Conservation (phyloP, 2,329 filamentous ascomycete genomes). For the Dichotomopilus funicola region DNA sequence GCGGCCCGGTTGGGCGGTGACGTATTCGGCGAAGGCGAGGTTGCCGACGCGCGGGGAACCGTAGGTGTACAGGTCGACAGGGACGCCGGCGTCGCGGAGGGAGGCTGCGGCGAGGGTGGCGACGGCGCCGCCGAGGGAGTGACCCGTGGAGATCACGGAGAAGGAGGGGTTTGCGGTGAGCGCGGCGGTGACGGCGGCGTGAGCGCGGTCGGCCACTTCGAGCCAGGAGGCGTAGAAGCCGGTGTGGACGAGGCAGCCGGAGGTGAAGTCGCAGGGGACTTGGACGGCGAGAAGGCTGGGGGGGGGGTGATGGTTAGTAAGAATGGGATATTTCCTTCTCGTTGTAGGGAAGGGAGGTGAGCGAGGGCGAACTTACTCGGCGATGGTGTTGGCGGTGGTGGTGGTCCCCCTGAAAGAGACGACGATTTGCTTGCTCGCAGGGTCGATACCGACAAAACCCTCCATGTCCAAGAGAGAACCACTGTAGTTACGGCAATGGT, state of each 20-base stretch:
- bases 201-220: slow-evolving; percentile 41
- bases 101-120: slow-evolving; percentile 53
- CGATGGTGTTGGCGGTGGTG: slow-evolving; percentile 55
- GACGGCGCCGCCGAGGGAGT: slow-evolving; percentile 62
- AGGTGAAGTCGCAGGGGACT: slow-evolving; percentile 32
- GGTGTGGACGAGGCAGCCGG: slow-evolving; percentile 45
- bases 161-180: slow-evolving; percentile 43
- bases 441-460: slow-evolving; percentile 48
- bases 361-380: slow-evolving; percentile 34
- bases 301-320: neutral
- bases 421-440: slow-evolving; percentile 46
- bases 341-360: slow-evolving; percentile 25
- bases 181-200: slow-evolving; percentile 40
- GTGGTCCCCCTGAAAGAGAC: slow-evolving; percentile 53
- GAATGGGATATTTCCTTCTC: neutral
- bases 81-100: slow-evolving; percentile 42
- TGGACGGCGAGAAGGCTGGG: slow-evolving; percentile 36
- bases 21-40: slow-evolving; percentile 44
- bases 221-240: slow-evolving; percentile 57
- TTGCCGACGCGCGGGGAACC: slow-evolving; percentile 62
- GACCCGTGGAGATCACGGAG: slow-evolving; percentile 54
- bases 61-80: slow-evolving; percentile 57
- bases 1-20: slow-evolving; percentile 45
- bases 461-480: slow-evolving; percentile 30
- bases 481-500: slow-evolving; percentile 9